Base-by-base conservation (phyloP, 2,329 filamentous ascomycete species). In the Lasiodiplodia sp. region DNA sequence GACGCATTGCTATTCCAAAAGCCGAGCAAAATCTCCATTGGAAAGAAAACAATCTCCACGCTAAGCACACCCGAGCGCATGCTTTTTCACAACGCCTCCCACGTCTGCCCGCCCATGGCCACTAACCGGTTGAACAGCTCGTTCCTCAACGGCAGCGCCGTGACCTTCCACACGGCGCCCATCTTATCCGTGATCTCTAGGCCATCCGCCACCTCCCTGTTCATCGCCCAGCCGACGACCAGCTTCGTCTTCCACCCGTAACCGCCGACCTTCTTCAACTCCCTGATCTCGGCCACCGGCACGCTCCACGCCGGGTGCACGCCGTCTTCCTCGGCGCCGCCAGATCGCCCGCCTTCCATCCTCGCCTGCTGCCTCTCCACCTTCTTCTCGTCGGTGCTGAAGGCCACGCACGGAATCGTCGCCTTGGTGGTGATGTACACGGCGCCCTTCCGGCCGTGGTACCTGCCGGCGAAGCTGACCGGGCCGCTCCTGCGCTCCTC, bases 161-260 rank as follows among this genome's bases (percentile, higher is more conserved):
- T 96, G 2, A 96, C 78, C 65, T 87, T 86, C 69, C 85, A 86
- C 64, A 81, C 44, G 11, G 44, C 82, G 0, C 90, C 87, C 16
- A 79, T 79, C 66, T 82, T 83, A n/a, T 88, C 88, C 31, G 82
- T 82, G 71, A 95, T 87, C 71, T 92, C 84, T 71, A 96, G 73
- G 0, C 92, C 92, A 80, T 96, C 93, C 0, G 90, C 88, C 37
- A 96, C 88, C 77, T 94, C 89, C 58, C 89, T 85, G 0, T 88
- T 87, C 74, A 93, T 85, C 0, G 91, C 89, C 92, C 93, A 93
- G 0, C 92, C 92, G 0, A 96, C 91, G 1, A 96, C 86, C 62
- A 96, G 81, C 82, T 93, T 95, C 1, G 89, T 89, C 80, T 96
- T 96, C 92, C 92, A 96, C 0, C 92, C 92, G 44, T 94, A 83